Conservation (phyloP, 208 protist genomes). For the Acanthamoeba quina region DNA sequence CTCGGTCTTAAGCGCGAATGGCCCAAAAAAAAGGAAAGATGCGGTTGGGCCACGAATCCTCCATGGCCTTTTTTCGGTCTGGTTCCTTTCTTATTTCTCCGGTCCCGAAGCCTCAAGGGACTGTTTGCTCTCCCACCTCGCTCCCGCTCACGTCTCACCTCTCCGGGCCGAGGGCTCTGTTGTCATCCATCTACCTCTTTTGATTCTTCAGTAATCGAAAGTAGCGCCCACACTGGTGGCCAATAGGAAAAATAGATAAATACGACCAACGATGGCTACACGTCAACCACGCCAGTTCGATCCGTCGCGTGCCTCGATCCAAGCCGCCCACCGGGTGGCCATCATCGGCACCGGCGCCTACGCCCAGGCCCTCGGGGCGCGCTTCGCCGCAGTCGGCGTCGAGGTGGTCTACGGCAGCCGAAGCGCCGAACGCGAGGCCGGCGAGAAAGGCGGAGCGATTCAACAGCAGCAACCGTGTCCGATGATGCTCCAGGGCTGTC, state of each 20-base stretch:
- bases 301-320: background rate
- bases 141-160: too few species aligned
- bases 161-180: too few species aligned
- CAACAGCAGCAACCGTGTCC: background rate
- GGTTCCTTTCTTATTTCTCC: too few species aligned
- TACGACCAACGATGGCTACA: background rate
- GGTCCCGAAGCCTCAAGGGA: too few species aligned
- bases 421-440: background rate
- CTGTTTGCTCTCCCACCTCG: too few species aligned
- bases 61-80: too few species aligned
- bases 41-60: too few species aligned
- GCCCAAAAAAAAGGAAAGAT: too few species aligned
- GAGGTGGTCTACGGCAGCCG: constrained; percentile 21
- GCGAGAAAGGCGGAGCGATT: background rate
- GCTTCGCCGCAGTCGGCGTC: background rate
- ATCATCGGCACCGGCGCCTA: constrained; percentile 27
- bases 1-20: too few species aligned
- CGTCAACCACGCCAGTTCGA: background rate
- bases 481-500: constrained; percentile 28
- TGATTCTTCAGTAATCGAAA: too few species aligned
- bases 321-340: background rate
- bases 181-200: too few species aligned
- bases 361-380: background rate
- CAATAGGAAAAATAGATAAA: background rate
- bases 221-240: too few species aligned